Conservation (phyloP, 345 rosid species). For the Salix caprea region DNA sequence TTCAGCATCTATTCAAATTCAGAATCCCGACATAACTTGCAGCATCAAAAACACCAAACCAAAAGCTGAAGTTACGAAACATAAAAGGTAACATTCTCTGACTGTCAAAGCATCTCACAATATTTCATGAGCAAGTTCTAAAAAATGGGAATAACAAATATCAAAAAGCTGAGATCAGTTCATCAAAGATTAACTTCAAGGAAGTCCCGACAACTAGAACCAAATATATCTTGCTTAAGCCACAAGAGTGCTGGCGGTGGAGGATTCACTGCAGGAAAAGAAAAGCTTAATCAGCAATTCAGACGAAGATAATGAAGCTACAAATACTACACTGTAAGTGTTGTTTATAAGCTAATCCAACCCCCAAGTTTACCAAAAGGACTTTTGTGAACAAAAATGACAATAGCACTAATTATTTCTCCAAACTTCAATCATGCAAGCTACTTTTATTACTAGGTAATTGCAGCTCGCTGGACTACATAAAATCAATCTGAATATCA, state of each 20-base stretch:
- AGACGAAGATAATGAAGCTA: not conserved
- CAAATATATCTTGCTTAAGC: conserved; percentile 29
- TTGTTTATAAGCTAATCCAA: not conserved
- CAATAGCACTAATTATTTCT: not conserved
- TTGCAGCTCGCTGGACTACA: not conserved
- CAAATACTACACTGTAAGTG: not conserved
- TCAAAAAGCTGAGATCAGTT: not conserved
- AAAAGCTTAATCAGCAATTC: not conserved
- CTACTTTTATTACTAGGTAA: not conserved
- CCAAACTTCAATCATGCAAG: not conserved
- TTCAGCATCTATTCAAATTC: not conserved
- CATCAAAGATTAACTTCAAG: not conserved
- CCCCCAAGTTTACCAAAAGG: not conserved
- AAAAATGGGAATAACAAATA: not conserved
- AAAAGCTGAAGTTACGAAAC: not conserved
- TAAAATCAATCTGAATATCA: not conserved
- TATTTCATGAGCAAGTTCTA: not conserved
- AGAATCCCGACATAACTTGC: not conserved
- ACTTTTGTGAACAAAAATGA: not conserved
- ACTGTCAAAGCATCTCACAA: not conserved
- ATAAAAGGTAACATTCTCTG: not conserved
- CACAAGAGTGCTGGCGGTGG: conserved; percentile 62
- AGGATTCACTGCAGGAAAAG: conserved; percentile 43
- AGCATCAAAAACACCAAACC: not conserved
- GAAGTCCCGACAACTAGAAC: not conserved